phyloP scores from a whole-genome alignment of 495 filamentous ascomycete genomes.

The Halenospora varia region DNA sequence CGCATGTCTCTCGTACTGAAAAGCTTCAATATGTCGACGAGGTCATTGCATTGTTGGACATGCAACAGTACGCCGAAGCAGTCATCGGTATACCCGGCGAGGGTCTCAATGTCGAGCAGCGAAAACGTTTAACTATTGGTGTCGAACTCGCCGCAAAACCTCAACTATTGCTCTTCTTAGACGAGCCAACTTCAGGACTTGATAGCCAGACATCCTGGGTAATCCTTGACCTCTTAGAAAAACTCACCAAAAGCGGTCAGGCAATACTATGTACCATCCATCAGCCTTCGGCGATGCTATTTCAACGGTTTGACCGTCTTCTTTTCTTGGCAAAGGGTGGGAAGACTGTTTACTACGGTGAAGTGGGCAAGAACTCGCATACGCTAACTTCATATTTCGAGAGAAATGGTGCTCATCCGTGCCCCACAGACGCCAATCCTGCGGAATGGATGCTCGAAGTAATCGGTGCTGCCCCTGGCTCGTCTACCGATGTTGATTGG shows the following conservation, averaged over 20 bases:
- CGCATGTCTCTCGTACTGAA: slow-evolving; percentile 33
- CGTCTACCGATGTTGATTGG: slow-evolving; percentile 37
- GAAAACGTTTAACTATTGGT: slow-evolving; percentile 87
- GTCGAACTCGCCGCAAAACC: slow-evolving; percentile 75
- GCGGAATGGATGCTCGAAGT: slow-evolving; percentile 57
- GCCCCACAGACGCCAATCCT: slow-evolving; percentile 45
- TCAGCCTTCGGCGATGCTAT: slow-evolving; percentile 26
- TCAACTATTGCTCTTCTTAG: slow-evolving; percentile 62
- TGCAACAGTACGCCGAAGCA: slow-evolving; percentile 78
- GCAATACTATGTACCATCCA: slow-evolving; percentile 42
- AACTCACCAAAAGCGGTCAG: slow-evolving; percentile 60
- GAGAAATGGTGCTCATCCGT: slow-evolving; percentile 42
- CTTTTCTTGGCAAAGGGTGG: slow-evolving; percentile 47
- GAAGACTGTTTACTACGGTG: slow-evolving; percentile 52
- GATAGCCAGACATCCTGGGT: slow-evolving; percentile 62
- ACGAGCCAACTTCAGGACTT: slow-evolving; percentile 66
- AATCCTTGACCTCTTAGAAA: slow-evolving; percentile 59
- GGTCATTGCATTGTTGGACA: slow-evolving; percentile 59
- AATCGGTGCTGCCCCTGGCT: slow-evolving; percentile 30
- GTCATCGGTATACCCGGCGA: slow-evolving; percentile 69
- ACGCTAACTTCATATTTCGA: slow-evolving; percentile 43
- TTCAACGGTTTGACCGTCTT: slow-evolving; percentile 23
- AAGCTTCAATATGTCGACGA: slow-evolving; percentile 56
- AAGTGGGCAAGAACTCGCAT: slow-evolving; percentile 30
- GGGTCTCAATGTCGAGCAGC: slow-evolving; percentile 78